Base-by-base conservation (phyloP, 2,329 filamentous ascomycete species). In the Aspergillus novoparasiticus region DNA sequence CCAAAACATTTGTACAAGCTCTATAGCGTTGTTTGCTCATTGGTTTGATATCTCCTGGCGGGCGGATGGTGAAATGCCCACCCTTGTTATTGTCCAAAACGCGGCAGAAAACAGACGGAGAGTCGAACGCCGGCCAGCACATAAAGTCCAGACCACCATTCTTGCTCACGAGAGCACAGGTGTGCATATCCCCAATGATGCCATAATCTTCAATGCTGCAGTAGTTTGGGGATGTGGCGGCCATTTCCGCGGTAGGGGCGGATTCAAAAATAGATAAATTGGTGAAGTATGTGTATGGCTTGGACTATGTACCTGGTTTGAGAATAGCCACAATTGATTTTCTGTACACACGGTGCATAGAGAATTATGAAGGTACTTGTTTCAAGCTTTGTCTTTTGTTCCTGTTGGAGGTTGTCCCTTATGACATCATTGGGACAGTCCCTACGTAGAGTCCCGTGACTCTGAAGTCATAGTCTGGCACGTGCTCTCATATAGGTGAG, bases 91-190 rank as follows among this genome's bases (percentile, higher is more conserved):
- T 10, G 16, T 50, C 46, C 8, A 50, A 16, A 3, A 50, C 16
- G 23, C 23, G 23, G 4, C 46, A 50, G 74, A 93, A 93, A 57
- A 93, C 79, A 0, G 89, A 89, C 0, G 90, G 90, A 6, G 90
- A 92, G 75, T 93, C 90, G 73, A 93, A 93, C 68, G 92, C 87
- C 3, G 90, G 90, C 90, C 90, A 93, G 76, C 90, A 93, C 89
- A 93, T 90, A 69, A 88, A 92, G 73, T 92, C 90, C 62, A 93
- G 77, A 67, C 89, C 90, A 28, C 90, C 90, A 71, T 90, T 87
- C 72, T 90, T 90, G 67, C 89, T 90, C 26, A 91, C 84, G n/a
- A 92, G 80, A 16, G 90, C 90, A 79, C 89, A 91, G 1, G 90
- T 93, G 70, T 89, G 85, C 90, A 93, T 92, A 72, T 93, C 92